Evolutionary conservation across 192 early-diverging fungal species (phyloP), one percentile per base, ranked within the genome.

Genomic region (Gigaspora rosea): DNA sequence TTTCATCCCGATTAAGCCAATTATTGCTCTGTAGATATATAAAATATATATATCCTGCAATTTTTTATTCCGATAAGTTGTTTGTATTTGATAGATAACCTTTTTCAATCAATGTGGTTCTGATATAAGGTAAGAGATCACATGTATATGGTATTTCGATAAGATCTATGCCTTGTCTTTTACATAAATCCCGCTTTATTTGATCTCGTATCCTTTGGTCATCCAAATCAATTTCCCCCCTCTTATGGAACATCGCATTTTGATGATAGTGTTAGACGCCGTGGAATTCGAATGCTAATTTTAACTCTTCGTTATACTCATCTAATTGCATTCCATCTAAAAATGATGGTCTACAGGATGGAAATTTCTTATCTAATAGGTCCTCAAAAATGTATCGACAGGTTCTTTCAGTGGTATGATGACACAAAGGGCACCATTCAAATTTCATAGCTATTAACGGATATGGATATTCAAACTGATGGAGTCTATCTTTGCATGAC

Each of bases 101-200:
- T 27, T 27, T 71, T 16, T 71, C 51, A 10, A 15, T 16, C 7
- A 71, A 71, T 54, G 4, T 71, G 10, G 10, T 54, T 54, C 32
- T 51, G 0, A 71, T 71, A 71, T 56, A 71, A 11, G 70, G 3
- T 54, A 56, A 71, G 6, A 71, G 13, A 54, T 71, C 52, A 11
- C 27, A 27, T 27, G 27, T 15, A 71, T 52, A 52, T 2, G 2
- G 2, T 2, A 71, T 52, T 54, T 54, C 8, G 32, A 71, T 71
- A 18, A 71, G 52, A 54, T 22, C 27, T 71, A 71, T 54, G 36
- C 22, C 52, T 12, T 54, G 4, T 54, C 50, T 54, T 54, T 71
- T 71, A 15, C 51, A 71, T 71, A 71, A 54, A 52, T 71, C 69
- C 8, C 16, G 32, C 69, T 71, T 71, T 71, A 57, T 54, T 54